These are phyloP conservation scores for Fusarium sp. DNA, from an alignment of 2,329 filamentous ascomycete species.

Conservation along the genomic window DNA sequence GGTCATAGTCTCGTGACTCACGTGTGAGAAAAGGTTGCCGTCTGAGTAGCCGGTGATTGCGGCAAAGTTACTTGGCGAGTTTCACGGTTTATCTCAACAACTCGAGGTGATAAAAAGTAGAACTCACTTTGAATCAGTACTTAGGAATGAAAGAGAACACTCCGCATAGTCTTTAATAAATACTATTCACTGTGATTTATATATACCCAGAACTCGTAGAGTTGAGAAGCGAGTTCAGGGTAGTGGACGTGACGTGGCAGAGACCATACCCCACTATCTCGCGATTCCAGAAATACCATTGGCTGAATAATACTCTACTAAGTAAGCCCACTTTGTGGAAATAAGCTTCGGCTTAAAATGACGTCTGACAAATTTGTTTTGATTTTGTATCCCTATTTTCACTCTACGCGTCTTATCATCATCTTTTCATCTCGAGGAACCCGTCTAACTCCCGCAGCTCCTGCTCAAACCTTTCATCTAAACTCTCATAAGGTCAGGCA, in stretches of 20 bases:
- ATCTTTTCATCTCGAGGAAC: neutral
- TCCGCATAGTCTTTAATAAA: neutral
- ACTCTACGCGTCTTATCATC: neutral
- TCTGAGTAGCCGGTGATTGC: neutral
- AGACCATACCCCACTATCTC: neutral
- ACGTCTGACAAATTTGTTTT: neutral
- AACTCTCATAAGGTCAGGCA: neutral
- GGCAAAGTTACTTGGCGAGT: neutral
- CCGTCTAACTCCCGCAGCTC: neutral
- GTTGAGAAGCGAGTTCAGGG: neutral
- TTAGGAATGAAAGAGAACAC: neutral
- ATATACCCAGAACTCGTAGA: neutral
- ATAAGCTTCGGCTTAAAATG: neutral
- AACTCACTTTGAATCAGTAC: rapidly evolving
- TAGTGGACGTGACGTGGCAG: neutral
- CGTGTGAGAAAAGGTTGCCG: neutral
- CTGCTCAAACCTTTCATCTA: neutral
- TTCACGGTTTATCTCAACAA: neutral
- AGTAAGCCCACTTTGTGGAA: neutral
- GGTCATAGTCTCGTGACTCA: neutral
- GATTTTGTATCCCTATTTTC: neutral
- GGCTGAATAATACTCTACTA: neutral
- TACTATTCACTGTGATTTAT: neutral
- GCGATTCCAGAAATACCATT: neutral
- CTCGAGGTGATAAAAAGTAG: neutral